Evolutionary conservation across 352 stramenopile species (phyloP), one percentile per base, ranked within the genome.

Genomic region (Phytophthora pisi): DNA sequence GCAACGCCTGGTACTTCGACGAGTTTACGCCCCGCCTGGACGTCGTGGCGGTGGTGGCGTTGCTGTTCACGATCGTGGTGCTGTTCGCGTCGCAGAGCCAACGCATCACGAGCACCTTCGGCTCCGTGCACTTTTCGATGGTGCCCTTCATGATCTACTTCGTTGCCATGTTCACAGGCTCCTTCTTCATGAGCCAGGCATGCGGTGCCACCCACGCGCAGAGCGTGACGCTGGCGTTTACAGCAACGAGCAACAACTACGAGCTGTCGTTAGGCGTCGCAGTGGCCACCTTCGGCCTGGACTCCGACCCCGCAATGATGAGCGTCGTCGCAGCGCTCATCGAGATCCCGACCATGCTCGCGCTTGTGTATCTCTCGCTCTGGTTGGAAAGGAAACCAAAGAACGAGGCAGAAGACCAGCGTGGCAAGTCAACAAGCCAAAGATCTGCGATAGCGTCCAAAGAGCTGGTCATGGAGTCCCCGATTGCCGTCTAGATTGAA

Each of bases 161-260:
- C 28, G 5, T 81, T 3, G 5, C 75, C 58, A 92, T 89, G 61
- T 90, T 89, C 59, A 30, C 70, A n/a, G 66, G 51, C 10, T 81
- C 81, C 36, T 88, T 88, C 61, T 46, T 55, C 38, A 60, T 86
- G 59, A 79, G 79, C 38, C 53, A 62, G 36, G 40, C 16, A 18
- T 58, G 68, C 26, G 79, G 76, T 13, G 77, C 70, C n/a, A 76
- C 62, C 4, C 88, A 89, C 68, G 30, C 65, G 8, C 82, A 86
- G 63, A 72, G 74, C 51, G 68, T 74, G 11, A 78, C 78, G 28
- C 72, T 90, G 7, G 76, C 82, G 24, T 91, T 95, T 64, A 93
- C 89, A 34, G 83, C 84, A n/a, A 88, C 81, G n/a, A 93, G 84
- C 70, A 95, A 93, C 81, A 93, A 93, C 70, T 95, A 91, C 66